Evolutionary conservation across 106 monocot genomes (phyloP).

Genomic region (Allium sativum): DNA sequence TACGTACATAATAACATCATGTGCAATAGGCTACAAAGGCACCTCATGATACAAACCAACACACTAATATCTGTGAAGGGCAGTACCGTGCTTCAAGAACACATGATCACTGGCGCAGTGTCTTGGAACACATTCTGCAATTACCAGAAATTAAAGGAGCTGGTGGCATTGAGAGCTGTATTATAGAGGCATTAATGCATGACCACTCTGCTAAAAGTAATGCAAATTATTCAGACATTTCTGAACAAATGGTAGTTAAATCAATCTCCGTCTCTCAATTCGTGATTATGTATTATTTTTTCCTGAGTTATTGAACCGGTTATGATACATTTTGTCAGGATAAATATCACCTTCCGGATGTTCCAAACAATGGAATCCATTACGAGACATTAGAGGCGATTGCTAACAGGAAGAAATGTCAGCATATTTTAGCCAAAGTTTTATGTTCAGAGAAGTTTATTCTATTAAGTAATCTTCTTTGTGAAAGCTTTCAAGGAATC

Average conservation of each 20-base stretch:
- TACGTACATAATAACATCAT: not conserved
- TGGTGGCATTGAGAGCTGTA: slow-evolving; percentile 21
- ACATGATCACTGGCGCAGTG: slow-evolving; percentile 21
- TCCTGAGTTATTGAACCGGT: too few species aligned
- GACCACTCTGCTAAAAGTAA: not conserved
- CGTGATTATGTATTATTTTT: too few species aligned
- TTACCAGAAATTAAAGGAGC: slow-evolving; percentile 18
- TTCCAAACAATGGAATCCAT: slow-evolving; percentile 4
- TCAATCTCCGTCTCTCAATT: not conserved
- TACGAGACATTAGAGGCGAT: slow-evolving; percentile 8
- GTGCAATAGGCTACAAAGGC: slow-evolving; percentile 14
- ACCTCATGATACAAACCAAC: slow-evolving; percentile 2
- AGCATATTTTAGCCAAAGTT: slow-evolving; percentile 39
- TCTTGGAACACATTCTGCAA: slow-evolving; percentile 19
- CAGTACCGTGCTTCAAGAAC: slow-evolving; percentile 13
- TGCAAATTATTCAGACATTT: not conserved
- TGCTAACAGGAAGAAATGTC: slow-evolving; percentile 40
- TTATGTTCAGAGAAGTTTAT: slow-evolving; percentile 65
- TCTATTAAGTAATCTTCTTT: slow-evolving; percentile 54
- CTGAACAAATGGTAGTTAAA: slow-evolving; percentile 8
- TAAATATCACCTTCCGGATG: not conserved
- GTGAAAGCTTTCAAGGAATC: slow-evolving; percentile 34
- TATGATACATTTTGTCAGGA: too few species aligned
- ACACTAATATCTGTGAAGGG: not conserved
- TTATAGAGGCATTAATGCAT: slow-evolving; percentile 23